These are phyloP conservation scores for Malassezia caprae DNA, from an alignment of 1,284 basidiomycete genomes.

Conservation along the genomic window DNA sequence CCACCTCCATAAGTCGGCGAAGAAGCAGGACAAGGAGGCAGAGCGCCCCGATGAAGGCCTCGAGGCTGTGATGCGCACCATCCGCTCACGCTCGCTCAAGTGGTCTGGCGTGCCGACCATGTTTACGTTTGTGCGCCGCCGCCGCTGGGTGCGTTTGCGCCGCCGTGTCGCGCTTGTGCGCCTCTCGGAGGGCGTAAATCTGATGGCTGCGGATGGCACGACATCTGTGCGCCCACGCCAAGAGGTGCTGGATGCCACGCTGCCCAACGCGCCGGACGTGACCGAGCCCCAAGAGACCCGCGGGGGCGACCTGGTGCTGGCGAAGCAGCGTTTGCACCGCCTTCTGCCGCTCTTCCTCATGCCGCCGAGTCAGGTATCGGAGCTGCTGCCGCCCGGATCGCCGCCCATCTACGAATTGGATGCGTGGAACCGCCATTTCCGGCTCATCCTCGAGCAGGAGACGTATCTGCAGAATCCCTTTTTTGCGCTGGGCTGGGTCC, in stretches of 20 bases:
- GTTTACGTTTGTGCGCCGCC: slow-evolving; percentile 38
- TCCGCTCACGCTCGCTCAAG: slow-evolving; percentile 26
- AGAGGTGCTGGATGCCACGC: not conserved
- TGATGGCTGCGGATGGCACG: slow-evolving; percentile 1
- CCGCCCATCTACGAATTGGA: slow-evolving; percentile 2
- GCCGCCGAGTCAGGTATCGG: not conserved
- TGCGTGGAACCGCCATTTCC: slow-evolving; percentile 6
- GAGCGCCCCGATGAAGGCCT: slow-evolving; percentile 37
- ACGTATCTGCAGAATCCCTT: slow-evolving; percentile 41
- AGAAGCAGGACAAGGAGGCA: slow-evolving; percentile 20
- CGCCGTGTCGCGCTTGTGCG: slow-evolving; percentile 10
- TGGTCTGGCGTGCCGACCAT: slow-evolving; percentile 34
- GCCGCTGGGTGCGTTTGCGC: slow-evolving; percentile 43
- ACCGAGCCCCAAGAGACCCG: not conserved
- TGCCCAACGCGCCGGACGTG: not conserved
- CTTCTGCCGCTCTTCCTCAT: slow-evolving; percentile 14
- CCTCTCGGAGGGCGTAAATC: not conserved
- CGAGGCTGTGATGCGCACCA: slow-evolving; percentile 38
- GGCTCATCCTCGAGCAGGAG: slow-evolving; percentile 11
- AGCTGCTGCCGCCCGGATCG: not conserved
- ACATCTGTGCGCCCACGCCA: not conserved
- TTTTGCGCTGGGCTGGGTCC: slow-evolving; percentile 36
- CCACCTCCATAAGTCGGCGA: slow-evolving; percentile 16
- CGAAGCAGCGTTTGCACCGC: slow-evolving; percentile 2
- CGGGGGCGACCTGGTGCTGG: not conserved